Conservation (phyloP, 106 monocot species). For the Dendrobium huoshanense region DNA sequence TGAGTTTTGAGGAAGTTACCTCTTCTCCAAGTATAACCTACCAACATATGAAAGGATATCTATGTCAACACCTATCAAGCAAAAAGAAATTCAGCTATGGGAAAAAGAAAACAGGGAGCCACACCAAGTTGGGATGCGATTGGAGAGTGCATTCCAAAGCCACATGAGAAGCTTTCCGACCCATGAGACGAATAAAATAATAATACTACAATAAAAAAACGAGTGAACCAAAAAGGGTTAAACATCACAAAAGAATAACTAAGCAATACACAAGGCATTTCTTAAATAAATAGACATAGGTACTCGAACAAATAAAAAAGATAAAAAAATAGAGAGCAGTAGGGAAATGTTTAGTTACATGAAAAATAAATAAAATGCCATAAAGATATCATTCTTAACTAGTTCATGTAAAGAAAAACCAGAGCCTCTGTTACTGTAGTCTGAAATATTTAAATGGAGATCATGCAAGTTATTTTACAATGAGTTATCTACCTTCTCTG, state of each 20-base stretch:
- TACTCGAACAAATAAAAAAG: not conserved
- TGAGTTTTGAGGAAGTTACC: conserved; percentile 48
- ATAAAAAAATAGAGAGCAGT: not conserved
- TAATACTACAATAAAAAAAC: conserved; percentile 57
- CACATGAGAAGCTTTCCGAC: conserved; percentile 88
- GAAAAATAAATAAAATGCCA: not conserved
- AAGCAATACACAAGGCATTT: not conserved
- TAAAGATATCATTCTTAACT: not conserved
- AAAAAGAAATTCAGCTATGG: not conserved
- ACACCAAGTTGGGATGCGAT: conserved; percentile 89
- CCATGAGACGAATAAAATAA: conserved; percentile 94
- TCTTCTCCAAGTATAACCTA: conserved; percentile 73
- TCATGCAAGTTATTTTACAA: not conserved
- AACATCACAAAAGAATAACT: not conserved
- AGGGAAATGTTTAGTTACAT: not conserved
- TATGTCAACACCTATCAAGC: not conserved
- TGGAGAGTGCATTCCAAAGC: conserved; percentile 92
- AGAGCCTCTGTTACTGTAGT: too few species aligned
- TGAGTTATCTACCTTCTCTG: conserved; percentile 45
- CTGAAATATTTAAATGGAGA: not conserved
- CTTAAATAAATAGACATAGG: not conserved
- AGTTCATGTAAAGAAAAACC: not conserved
- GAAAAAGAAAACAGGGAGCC: conserved; percentile 1
- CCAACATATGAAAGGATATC: not conserved
- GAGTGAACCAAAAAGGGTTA: not conserved